These are phyloP conservation scores for Gossypium thurberi DNA, from an alignment of 345 rosid species.

Conservation along the genomic window DNA sequence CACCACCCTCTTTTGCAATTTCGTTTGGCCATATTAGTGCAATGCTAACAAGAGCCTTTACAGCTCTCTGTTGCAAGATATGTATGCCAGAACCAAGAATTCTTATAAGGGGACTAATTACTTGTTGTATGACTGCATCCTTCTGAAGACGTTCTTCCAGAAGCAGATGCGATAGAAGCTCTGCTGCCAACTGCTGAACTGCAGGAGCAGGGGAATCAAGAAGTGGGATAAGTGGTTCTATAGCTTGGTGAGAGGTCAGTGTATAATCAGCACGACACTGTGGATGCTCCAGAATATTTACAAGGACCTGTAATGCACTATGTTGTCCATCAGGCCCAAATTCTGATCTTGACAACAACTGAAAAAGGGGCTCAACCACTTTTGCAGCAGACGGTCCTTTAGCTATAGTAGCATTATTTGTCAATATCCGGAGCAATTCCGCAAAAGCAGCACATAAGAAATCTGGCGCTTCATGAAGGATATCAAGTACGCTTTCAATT, in stretches of 20 bases:
- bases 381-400: slow-evolving; percentile 91
- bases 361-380: slow-evolving; percentile 89
- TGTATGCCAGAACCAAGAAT: slow-evolving; percentile 86
- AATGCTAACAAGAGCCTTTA: slow-evolving; percentile 92
- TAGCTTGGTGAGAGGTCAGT: slow-evolving; percentile 76
- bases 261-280: slow-evolving; percentile 82
- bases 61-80: slow-evolving; percentile 93
- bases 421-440: slow-evolving; percentile 85
- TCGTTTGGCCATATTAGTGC: slow-evolving; percentile 88
- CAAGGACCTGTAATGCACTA: slow-evolving; percentile 90
- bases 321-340: slow-evolving; percentile 94
- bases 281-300: slow-evolving; percentile 91
- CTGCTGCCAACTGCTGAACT: slow-evolving; percentile 95
- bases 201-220: slow-evolving; percentile 92
- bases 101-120: slow-evolving; percentile 77
- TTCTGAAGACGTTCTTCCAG: slow-evolving; percentile 84
- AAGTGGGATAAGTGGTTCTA: slow-evolving; percentile 90
- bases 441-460: slow-evolving; percentile 90
- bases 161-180: slow-evolving; percentile 91
- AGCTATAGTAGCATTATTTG: slow-evolving; percentile 93
- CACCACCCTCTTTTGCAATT: slow-evolving; percentile 97
- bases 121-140: slow-evolving; percentile 73
- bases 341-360: slow-evolving; percentile 64
- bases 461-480: slow-evolving; percentile 93
- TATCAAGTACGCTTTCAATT: slow-evolving; percentile 79